Evolutionary conservation across 306 rosid genomes (phyloP).

Genomic region (Malus sylvestris): DNA sequence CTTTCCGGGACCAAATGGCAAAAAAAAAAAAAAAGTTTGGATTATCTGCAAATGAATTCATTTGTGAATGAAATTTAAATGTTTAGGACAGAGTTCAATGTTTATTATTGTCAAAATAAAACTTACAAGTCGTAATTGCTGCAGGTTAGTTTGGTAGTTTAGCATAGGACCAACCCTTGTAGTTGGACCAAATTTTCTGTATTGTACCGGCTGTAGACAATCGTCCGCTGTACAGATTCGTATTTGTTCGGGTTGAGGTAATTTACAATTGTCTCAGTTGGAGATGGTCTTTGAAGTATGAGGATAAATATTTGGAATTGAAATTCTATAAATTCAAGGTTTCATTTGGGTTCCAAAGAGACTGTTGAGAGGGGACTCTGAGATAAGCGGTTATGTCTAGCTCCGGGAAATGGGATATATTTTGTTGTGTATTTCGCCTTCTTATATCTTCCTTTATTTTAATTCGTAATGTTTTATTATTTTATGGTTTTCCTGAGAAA

Average conservation of each 20-base stretch:
- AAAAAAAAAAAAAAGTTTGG: too few species aligned
- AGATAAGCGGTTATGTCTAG: not conserved
- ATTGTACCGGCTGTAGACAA: not conserved
- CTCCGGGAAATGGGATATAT: not conserved
- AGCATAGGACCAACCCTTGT: not conserved
- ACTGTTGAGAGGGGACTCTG: not conserved
- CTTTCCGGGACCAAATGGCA: too few species aligned
- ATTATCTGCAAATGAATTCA: not conserved
- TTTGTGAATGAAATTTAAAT: not conserved
- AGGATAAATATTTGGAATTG: not conserved
- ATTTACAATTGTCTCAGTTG: not conserved
- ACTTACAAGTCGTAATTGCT: not conserved
- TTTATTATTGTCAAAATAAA: too few species aligned
- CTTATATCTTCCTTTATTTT: not conserved
- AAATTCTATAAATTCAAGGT: not conserved
- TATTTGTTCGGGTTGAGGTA: not conserved
- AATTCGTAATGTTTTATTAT: not conserved
- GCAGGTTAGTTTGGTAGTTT: not conserved
- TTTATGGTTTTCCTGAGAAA: not conserved
- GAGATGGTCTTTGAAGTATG: not conserved
- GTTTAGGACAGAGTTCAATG: not conserved
- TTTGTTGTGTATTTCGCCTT: not conserved
- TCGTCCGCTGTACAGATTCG: too few species aligned
- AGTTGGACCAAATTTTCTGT: not conserved
- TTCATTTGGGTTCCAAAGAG: not conserved